Percentiles rank a stretch among this genome's conserved stretches.
Conservation (phyloP, 257 asterid species). For the Przewalskia tangutica region DNA sequence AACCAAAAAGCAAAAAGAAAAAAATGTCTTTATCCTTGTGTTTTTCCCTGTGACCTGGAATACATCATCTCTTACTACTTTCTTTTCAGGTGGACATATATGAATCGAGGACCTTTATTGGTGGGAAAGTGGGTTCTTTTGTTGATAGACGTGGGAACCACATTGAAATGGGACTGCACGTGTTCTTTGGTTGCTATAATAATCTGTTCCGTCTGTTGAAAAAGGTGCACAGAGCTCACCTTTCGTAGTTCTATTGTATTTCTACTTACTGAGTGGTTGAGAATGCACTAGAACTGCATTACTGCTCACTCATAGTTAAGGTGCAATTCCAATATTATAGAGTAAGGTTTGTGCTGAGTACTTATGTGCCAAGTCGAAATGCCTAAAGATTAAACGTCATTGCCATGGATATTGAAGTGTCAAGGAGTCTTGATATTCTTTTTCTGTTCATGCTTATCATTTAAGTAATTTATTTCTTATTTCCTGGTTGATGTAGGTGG, state of each 20-base stretch:
- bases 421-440: background rate
- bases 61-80: background rate
- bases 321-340: background rate
- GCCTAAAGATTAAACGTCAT: background rate
- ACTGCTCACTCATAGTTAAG: background rate
- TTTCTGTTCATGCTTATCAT: background rate
- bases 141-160: slow-evolving; percentile 91
- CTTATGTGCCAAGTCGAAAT: background rate
- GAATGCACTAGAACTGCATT: background rate
- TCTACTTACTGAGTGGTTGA: background rate
- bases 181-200: slow-evolving; percentile 96
- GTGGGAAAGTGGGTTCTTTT: slow-evolving; percentile 99
- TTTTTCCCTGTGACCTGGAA: background rate
- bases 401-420: background rate
- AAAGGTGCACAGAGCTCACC: slow-evolving; percentile 42
- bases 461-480: slow-evolving; percentile 3
- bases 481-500: slow-evolving; percentile 46
- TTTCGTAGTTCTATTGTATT: slow-evolving; percentile 1
- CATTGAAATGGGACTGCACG: slow-evolving; percentile 97
- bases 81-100: slow-evolving; percentile 89
- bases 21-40: background rate
- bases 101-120: slow-evolving; percentile 78
- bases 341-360: background rate
- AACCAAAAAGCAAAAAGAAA: background rate
- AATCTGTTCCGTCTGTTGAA: slow-evolving; percentile 95